Evolutionary conservation across 208 protist species (phyloP).

Genomic region (Acanthamoeba culbertsoni): DNA sequence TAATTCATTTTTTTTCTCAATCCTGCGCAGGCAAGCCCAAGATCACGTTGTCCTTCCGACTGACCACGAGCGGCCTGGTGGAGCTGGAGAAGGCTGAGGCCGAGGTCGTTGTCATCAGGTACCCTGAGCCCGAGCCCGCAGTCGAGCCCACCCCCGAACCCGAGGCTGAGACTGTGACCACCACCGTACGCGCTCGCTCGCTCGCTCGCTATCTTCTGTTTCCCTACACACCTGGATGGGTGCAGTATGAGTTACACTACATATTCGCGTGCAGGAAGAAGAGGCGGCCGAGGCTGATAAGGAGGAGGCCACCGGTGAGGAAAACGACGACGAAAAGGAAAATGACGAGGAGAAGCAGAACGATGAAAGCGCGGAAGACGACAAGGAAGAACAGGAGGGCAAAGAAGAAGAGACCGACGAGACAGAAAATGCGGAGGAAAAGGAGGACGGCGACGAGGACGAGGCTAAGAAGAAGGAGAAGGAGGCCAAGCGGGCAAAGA

Average conservation of each 20-base stretch:
- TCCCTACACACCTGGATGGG: not conserved
- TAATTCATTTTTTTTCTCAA: not conserved
- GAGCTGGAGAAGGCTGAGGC: constrained; percentile 69
- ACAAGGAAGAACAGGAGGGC: not conserved
- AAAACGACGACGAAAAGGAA: not conserved
- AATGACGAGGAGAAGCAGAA: not conserved
- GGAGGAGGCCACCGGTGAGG: not conserved
- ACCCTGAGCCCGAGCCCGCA: not conserved
- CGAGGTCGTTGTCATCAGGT: constrained; percentile 58
- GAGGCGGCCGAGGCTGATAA: not conserved
- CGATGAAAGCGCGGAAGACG: not conserved
- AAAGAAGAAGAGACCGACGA: not conserved
- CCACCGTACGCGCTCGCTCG: not conserved
- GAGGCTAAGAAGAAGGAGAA: not conserved
- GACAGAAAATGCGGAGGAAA: not conserved
- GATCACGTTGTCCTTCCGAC: constrained; percentile 46
- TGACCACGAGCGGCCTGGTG: constrained; percentile 61
- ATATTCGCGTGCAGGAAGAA: not conserved
- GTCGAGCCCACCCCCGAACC: not conserved
- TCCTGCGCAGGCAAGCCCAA: constrained; percentile 69
- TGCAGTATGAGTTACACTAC: not conserved
- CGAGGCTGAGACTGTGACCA: not conserved
- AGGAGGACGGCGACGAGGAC: not conserved
- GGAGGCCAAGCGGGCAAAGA: not conserved
- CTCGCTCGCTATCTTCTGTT: not conserved